Evolutionary conservation across 306 rosid species (phyloP), one percentile per base, ranked within the genome.

Genomic region (Prunus padus): DNA sequence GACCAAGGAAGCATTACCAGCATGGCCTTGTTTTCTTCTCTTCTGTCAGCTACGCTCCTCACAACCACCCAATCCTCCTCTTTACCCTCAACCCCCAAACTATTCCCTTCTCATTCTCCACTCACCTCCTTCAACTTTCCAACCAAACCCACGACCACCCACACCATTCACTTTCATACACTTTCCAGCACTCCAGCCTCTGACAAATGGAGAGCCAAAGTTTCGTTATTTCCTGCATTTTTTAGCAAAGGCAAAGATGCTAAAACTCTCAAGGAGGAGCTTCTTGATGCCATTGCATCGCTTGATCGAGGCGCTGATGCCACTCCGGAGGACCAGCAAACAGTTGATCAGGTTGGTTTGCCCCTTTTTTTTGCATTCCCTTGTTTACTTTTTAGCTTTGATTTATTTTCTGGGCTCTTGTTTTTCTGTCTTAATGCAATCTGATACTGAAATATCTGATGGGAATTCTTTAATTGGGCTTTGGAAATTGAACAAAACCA

Each of bases 291-390:
- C 77, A 88, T 93, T 87, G 84, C 84, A 8, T 75, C 86, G 0
- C 92, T 93, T 33, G 98, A 93, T 86, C 87, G 96, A 51, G 98
- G 98, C 2, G 96, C 98, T n/a, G 91, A 87, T 40, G 97, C 98
- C 69, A 75, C 97, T 54, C 80, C 85, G 4, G 85, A 91, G 69
- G 98, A 93, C 51, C 97, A 89, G 82, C 82, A 80, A 79, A 79
- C 20, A 0, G 80, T 91, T 81, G 93, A 93, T 84, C 84, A 89
- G 93, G 98, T 87, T 18, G 51, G 57, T 45, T 67, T 3, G 71
- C 6, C 55, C 18, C 15, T 8, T 59, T 37, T 15, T 8, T 59
- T 37, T 13, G 64, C 33, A 4, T 73, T 73, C 11, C 25, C 20
- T 54, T 3, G 11, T 23, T 54, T 42, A 1, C 10, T 3, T 40